phyloP scores from a whole-genome alignment of 2,329 filamentous ascomycete species.

The Coniella lustricola region DNA sequence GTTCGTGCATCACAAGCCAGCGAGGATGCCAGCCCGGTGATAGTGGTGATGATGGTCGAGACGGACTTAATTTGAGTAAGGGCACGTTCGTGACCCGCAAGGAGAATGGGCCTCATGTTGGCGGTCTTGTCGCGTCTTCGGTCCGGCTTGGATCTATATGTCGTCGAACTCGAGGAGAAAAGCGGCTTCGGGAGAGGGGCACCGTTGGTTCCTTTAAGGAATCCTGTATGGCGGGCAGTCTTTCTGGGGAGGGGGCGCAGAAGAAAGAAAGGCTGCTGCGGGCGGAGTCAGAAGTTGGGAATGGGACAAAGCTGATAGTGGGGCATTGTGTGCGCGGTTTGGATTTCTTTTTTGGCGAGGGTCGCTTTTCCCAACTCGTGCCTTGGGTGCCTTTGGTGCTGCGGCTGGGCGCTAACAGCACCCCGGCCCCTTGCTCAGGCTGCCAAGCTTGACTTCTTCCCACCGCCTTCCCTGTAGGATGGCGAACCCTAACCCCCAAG shows the following conservation, averaged over 20 bases:
- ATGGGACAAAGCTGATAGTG: constrained; percentile 13
- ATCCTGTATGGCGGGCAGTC: neutral
- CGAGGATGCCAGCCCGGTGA: constrained; percentile 5
- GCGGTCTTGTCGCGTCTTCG: constrained; percentile 22
- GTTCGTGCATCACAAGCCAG: neutral
- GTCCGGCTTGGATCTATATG: neutral
- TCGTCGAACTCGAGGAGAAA: neutral
- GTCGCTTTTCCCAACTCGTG: neutral
- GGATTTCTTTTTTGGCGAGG: constrained; percentile 6
- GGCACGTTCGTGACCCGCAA: constrained; percentile 94
- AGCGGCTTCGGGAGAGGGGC: neutral
- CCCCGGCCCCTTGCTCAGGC: neutral
- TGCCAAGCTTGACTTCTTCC: neutral
- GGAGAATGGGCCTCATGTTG: constrained; percentile 92
- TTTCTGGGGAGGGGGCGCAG: neutral
- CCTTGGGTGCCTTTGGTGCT: neutral
- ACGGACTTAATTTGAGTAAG: constrained; percentile 84
- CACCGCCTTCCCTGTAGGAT: neutral
- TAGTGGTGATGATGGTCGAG: neutral
- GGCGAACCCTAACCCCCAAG: neutral
- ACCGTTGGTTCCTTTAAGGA: constrained; percentile 6
- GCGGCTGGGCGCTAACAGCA: too few relatives aligned
- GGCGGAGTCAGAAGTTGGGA: constrained; percentile 6
- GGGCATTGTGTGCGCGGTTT: constrained; percentile 3
- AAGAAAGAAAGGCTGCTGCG: neutral